Conservation (phyloP, 306 rosid species). For the Erythrophleum fordii region DNA sequence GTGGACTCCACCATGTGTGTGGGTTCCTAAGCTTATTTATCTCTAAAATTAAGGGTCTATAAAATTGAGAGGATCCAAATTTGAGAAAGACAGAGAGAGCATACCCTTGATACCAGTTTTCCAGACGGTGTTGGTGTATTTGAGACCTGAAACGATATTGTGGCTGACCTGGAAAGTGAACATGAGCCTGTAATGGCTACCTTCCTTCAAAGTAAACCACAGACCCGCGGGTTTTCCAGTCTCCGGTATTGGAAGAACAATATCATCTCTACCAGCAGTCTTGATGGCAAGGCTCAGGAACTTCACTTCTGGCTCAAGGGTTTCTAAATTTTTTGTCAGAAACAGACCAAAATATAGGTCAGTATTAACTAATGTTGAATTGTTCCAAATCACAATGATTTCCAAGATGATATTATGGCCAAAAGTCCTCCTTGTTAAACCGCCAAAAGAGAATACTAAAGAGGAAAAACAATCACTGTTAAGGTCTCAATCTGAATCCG, state of each 20-base stretch:
- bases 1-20: too few relatives aligned
- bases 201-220: conserved; percentile 98
- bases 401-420: too few relatives aligned
- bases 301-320: conserved; percentile 88
- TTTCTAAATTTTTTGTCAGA: conserved; percentile 60
- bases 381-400: not conserved
- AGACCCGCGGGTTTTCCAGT: conserved; percentile 70
- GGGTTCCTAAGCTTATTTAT: too few relatives aligned
- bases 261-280: conserved; percentile 66
- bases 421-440: not conserved
- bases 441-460: not conserved
- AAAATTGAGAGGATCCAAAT: too few relatives aligned
- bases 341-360: conserved; percentile 13
- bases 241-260: conserved; percentile 74
- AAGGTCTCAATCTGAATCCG: not conserved
- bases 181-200: conserved; percentile 72
- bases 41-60: too few relatives aligned
- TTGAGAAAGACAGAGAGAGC: not conserved
- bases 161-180: conserved; percentile 81
- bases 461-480: not conserved
- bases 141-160: conserved; percentile 93
- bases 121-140: conserved; percentile 86
- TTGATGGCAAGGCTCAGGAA: conserved; percentile 79
- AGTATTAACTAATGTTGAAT: not conserved
- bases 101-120: conserved; percentile 84